These are phyloP conservation scores for Tinospora cordifolia DNA, from an alignment of 164 flowering plant species.

Conservation along the genomic window DNA sequence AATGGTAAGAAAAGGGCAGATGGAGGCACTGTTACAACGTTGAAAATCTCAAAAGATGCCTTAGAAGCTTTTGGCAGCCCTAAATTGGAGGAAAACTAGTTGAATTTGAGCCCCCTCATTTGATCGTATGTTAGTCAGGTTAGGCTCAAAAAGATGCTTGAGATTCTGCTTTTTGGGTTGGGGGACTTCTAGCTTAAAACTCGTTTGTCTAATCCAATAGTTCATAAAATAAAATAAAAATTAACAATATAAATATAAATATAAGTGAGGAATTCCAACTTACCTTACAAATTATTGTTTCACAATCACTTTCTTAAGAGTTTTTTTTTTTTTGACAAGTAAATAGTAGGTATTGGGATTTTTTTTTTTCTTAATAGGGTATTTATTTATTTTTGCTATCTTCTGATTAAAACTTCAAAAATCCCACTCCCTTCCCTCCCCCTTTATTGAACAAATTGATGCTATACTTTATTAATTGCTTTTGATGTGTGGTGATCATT, in stretches of 20 bases:
- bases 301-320: neutral
- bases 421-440: neutral
- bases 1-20: too few relatives aligned
- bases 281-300: neutral
- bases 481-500: neutral
- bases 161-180: neutral
- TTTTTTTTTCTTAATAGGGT: neutral
- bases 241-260: neutral
- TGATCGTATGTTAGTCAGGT: neutral
- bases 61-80: neutral
- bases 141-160: neutral
- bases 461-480: neutral
- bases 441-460: neutral
- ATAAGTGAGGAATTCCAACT: neutral
- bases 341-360: too few relatives aligned
- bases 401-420: neutral
- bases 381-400: neutral
- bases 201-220: neutral
- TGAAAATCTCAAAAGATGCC: neutral
- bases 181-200: neutral
- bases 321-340: neutral
- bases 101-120: neutral
- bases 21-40: neutral
- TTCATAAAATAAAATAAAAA: neutral
- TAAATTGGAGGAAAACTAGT: slow-evolving; percentile 1